These are phyloP conservation scores for Leccinum proximum DNA, from an alignment of 1,284 basidiomycete species.

Conservation along the genomic window DNA sequence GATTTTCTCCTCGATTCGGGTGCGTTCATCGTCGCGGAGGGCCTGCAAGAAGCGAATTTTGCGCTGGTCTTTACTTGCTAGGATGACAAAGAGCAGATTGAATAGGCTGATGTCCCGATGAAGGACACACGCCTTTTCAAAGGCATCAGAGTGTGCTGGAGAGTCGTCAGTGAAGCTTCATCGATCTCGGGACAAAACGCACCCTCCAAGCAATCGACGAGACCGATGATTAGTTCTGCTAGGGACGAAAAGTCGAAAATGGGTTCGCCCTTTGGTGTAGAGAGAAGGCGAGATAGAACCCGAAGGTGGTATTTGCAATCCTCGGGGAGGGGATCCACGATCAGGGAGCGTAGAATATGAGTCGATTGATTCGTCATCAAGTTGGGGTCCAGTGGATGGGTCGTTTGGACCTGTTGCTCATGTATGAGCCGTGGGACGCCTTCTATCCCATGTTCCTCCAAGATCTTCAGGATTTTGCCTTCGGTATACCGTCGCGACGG, in stretches of 20 bases:
- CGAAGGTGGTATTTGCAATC: neutral
- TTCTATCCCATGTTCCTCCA: neutral
- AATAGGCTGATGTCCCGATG: neutral
- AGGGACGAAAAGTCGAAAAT: neutral
- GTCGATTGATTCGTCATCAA: neutral
- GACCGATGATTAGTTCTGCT: neutral
- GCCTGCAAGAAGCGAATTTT: neutral
- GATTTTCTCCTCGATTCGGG: neutral
- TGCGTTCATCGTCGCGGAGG: neutral
- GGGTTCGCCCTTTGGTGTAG: neutral
- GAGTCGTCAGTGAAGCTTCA: neutral
- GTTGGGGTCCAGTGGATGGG: neutral
- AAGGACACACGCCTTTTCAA: neutral
- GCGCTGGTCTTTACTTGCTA: neutral
- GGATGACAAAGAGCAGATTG: neutral
- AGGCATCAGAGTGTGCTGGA: neutral
- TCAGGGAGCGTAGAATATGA: neutral
- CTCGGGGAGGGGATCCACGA: neutral
- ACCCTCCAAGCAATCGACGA: neutral
- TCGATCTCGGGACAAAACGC: neutral
- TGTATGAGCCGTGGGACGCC: neutral
- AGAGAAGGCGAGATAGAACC: neutral
- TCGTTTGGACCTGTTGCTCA: neutral
- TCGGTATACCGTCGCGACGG: neutral
- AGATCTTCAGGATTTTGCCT: neutral